phyloP scores from a whole-genome alignment of 768 basidiomycete species.

The Glaciozyma martinii region DNA sequence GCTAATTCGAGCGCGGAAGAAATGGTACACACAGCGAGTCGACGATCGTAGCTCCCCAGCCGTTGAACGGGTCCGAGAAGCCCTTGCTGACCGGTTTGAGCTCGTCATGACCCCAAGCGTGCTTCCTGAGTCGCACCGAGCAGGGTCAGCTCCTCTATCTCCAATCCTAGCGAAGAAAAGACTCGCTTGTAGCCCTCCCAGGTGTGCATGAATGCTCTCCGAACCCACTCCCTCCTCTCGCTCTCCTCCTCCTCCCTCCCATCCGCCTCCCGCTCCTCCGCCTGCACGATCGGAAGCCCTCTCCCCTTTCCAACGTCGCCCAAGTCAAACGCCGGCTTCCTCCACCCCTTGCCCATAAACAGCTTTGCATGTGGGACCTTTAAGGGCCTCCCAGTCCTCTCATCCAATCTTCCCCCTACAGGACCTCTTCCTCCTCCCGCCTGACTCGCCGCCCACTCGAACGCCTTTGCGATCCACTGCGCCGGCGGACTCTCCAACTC shows the following conservation, averaged over 20 bases:
- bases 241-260: not conserved
- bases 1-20: not conserved
- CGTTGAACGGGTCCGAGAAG: slow-evolving; percentile 32
- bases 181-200: slow-evolving; percentile 31
- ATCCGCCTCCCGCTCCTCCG: slow-evolving; percentile 4
- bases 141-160: not conserved
- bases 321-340: not conserved
- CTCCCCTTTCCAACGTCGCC: slow-evolving; percentile 13
- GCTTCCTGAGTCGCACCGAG: not conserved
- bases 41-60: slow-evolving; percentile 37
- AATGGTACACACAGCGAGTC: slow-evolving; percentile 19
- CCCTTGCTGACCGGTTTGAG: slow-evolving; percentile 17
- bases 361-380: not conserved
- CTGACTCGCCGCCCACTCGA: slow-evolving; percentile 16
- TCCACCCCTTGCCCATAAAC: slow-evolving; percentile 3
- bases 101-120: slow-evolving; percentile 31
- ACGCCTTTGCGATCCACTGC: slow-evolving; percentile 12
- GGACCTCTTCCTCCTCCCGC: not conserved
- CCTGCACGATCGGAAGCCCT: not conserved
- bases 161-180: not conserved
- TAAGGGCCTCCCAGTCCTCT: not conserved
- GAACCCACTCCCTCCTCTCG: slow-evolving; percentile 5
- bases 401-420: not conserved
- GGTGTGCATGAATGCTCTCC: slow-evolving; percentile 22
- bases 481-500: not conserved